Percentiles rank a stretch among this genome's conserved stretches.
phyloP scores from a whole-genome alignment of 2,329 filamentous ascomycete species.

The Plectosphaerella plurivora region DNA sequence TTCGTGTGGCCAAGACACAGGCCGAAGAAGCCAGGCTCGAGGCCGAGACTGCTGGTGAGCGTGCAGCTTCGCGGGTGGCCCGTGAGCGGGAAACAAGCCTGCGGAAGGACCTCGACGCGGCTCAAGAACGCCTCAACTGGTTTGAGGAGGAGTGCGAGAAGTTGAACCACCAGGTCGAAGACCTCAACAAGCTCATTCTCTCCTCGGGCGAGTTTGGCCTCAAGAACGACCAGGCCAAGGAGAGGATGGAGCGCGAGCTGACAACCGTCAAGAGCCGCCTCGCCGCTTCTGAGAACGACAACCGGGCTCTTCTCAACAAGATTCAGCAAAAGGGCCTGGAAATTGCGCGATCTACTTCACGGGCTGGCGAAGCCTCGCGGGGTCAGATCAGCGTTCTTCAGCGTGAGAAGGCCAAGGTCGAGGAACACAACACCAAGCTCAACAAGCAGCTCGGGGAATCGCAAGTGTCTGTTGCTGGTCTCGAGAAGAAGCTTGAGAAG shows the following conservation, averaged over 20 bases:
- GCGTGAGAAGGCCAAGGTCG: constrained; percentile 74
- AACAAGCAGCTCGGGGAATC: constrained; percentile 81
- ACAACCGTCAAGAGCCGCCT: constrained; percentile 87
- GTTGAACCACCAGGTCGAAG: constrained; percentile 75
- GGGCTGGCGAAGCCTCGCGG: constrained; percentile 78
- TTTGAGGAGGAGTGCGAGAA: constrained; percentile 75
- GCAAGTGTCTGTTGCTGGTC: constrained; percentile 73
- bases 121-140: constrained; percentile 70
- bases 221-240: constrained; percentile 90
- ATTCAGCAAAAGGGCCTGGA: constrained; percentile 96
- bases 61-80: constrained; percentile 70
- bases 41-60: constrained; percentile 76
- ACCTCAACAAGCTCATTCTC: constrained; percentile 79
- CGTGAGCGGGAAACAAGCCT: constrained; percentile 76
- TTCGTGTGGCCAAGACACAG: constrained; percentile 78
- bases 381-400: constrained; percentile 72
- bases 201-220: constrained; percentile 86
- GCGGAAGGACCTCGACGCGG: constrained; percentile 74
- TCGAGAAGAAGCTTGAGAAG: constrained; percentile 95
- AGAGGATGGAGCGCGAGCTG: constrained; percentile 85
- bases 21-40: constrained; percentile 82
- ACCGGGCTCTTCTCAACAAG: constrained; percentile 91
- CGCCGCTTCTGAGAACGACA: constrained; percentile 92
- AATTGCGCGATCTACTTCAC: constrained; percentile 84
- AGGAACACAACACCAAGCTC: constrained; percentile 77